Percentiles rank a stretch among this genome's conserved stretches.
Evolutionary conservation across 1,284 basidiomycete species (phyloP).

Genomic region (Papiliotrema nemorosa): DNA sequence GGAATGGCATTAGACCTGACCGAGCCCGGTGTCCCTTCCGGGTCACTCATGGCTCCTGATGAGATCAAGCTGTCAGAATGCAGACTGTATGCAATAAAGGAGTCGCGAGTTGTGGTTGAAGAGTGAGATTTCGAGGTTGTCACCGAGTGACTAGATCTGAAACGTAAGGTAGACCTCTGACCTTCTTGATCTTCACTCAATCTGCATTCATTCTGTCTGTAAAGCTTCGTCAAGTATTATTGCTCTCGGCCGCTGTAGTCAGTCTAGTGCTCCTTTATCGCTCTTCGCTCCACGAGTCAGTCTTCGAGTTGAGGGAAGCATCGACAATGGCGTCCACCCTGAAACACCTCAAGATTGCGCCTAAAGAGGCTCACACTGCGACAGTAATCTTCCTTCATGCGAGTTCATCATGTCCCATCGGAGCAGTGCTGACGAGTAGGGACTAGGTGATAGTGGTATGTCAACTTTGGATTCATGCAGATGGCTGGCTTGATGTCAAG

Average conservation of each 20-base stretch:
- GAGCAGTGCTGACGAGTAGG: conserved; percentile 16
- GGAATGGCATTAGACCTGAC: conserved; percentile 35
- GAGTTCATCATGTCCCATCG: conserved; percentile 32
- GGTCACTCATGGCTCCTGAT: no score
- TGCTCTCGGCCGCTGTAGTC: no score
- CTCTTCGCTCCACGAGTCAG: no score
- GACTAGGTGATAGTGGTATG: conserved; percentile 44
- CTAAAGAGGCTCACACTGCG: conserved; percentile 62
- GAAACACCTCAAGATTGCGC: conserved; percentile 44
- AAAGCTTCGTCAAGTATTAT: no score
- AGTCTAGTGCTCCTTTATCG: no score
- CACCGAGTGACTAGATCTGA: neutral
- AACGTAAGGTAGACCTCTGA: no score
- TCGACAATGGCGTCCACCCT: conserved; percentile 25
- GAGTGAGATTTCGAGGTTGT: no score
- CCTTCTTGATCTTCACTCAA: no score
- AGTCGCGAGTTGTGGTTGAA: no score
- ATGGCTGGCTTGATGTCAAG: conserved; percentile 36
- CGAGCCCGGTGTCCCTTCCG: neutral
- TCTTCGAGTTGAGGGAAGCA: no score
- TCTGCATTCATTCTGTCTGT: no score
- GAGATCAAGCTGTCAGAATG: no score
- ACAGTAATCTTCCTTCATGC: conserved; percentile 88
- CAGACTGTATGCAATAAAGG: neutral
- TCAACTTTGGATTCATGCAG: conserved; percentile 10